phyloP scores from a whole-genome alignment of 1,284 basidiomycete genomes.

The Sporisorium reilianum region DNA sequence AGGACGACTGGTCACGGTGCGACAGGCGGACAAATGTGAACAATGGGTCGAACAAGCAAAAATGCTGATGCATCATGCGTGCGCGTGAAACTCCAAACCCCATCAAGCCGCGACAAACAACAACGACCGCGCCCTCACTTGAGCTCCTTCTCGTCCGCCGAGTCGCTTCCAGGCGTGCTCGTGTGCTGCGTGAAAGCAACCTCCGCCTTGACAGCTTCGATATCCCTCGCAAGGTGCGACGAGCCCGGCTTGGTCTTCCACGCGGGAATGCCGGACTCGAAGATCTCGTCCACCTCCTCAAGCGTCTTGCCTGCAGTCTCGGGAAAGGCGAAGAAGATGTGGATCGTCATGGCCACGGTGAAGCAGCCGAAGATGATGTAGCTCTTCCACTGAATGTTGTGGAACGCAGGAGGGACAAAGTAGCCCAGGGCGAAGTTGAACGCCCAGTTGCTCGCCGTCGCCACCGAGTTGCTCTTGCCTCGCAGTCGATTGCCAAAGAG shows the following conservation, averaged over 20 bases:
- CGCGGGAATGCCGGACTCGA: constrained; percentile 18
- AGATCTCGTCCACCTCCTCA: constrained; percentile 41
- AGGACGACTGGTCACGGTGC: no score
- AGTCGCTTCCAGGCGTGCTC: constrained; percentile 15
- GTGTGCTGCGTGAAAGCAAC: constrained; percentile 3
- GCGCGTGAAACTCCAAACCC: no score
- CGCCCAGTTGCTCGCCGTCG: constrained; percentile 27
- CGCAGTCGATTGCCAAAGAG: constrained; percentile 35
- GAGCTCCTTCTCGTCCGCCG: constrained; percentile 28
- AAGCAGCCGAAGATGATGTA: constrained; percentile 51
- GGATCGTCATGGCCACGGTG: constrained; percentile 35
- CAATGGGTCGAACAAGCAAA: no score
- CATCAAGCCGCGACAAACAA: no score
- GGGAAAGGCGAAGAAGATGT: constrained; percentile 49
- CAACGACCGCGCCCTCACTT: no score
- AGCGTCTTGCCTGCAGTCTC: constrained; percentile 37
- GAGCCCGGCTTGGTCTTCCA: constrained; percentile 31
- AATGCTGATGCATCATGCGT: no score
- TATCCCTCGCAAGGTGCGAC: constrained; percentile 5
- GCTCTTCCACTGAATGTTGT: constrained; percentile 45
- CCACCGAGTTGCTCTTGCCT: constrained; percentile 39
- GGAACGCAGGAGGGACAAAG: constrained; percentile 41
- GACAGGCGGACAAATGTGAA: no score
- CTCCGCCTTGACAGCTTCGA: constrained; percentile 23
- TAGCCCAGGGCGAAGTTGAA: constrained; percentile 43